Evolutionary conservation across 2,329 filamentous ascomycete species (phyloP).

Genomic region (Ascochyta viciae-villosae): DNA sequence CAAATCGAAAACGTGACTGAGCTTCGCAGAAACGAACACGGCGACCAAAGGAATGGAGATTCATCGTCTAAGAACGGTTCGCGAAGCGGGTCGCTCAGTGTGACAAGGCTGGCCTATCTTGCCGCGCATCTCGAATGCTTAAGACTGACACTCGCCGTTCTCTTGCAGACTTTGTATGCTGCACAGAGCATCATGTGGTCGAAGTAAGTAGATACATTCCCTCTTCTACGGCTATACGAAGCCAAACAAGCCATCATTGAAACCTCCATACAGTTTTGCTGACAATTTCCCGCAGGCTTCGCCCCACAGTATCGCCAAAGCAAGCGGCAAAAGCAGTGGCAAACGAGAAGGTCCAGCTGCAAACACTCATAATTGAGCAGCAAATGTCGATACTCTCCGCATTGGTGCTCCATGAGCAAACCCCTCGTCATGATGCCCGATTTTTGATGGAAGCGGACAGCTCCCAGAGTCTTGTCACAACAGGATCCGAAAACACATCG

Average conservation of each 20-base stretch:
- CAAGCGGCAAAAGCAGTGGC: conserved; percentile 41
- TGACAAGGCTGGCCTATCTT: conserved; percentile 41
- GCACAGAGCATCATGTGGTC: conserved; percentile 50
- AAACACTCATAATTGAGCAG: conserved; percentile 49
- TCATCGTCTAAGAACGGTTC: background rate
- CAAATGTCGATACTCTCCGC: conserved; percentile 45
- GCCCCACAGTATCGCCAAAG: conserved; percentile 42
- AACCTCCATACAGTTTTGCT: background rate
- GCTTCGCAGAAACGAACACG: conserved; percentile 4
- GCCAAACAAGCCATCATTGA: background rate
- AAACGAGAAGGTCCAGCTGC: conserved; percentile 48
- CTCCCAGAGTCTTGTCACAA: conserved; percentile 33
- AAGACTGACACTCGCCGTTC: conserved; percentile 46
- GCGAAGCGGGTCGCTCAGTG: background rate
- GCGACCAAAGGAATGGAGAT: conserved; percentile 8
- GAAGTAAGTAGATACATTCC: conserved; percentile 35
- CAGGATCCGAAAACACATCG: conserved; percentile 5
- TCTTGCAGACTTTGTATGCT: conserved; percentile 48
- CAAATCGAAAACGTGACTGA: conserved; percentile 39
- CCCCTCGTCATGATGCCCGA: conserved; percentile 20
- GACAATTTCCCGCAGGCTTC: conserved; percentile 24
- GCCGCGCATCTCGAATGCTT: conserved; percentile 45
- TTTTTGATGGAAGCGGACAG: conserved; percentile 42
- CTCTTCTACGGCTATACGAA: background rate
- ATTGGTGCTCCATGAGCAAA: conserved; percentile 26